A percentile compares a stretch with the other conserved stretches of the same genome.
Evolutionary conservation across 2,329 filamentous ascomycete species (phyloP).

Genomic region (Neonectria coccinea): DNA sequence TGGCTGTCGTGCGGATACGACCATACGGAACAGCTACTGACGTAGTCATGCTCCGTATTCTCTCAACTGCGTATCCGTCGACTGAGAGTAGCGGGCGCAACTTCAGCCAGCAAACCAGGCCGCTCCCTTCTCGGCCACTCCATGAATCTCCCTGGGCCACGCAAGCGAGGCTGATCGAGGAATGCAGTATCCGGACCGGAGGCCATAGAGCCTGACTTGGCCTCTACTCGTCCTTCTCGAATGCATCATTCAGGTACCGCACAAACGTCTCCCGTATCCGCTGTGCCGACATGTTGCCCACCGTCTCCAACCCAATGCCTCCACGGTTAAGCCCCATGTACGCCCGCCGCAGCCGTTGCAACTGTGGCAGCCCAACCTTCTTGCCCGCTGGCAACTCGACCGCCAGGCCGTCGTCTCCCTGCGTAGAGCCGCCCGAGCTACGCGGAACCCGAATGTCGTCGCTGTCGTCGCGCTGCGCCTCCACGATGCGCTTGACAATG

Average conservation of each 20-base stretch:
- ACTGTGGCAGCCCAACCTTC: slow-evolving; percentile 76
- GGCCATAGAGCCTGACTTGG: too few species aligned
- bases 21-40: slow-evolving; percentile 1
- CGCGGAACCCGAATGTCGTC: slow-evolving; percentile 65
- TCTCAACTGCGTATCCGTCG: too few species aligned
- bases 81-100: slow-evolving; percentile 1
- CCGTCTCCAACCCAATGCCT: slow-evolving; percentile 69
- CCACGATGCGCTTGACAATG: slow-evolving; percentile 76
- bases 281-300: slow-evolving; percentile 64
- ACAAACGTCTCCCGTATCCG: slow-evolving; percentile 74
- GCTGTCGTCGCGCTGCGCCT: slow-evolving; percentile 76
- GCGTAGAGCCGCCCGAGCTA: slow-evolving; percentile 43
- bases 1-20: neutral
- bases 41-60: neutral
- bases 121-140: neutral
- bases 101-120: neutral
- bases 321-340: slow-evolving; percentile 82
- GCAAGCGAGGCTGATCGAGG: neutral
- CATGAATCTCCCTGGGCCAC: neutral
- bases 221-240: slow-evolving; percentile 66
- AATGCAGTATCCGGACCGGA: neutral
- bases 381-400: slow-evolving; percentile 73
- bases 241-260: slow-evolving; percentile 73
- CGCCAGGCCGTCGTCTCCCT: slow-evolving; percentile 60
- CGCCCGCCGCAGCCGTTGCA: slow-evolving; percentile 82